phyloP scores from a whole-genome alignment of 495 filamentous ascomycete species.

The Astrothelium macrocarpum region DNA sequence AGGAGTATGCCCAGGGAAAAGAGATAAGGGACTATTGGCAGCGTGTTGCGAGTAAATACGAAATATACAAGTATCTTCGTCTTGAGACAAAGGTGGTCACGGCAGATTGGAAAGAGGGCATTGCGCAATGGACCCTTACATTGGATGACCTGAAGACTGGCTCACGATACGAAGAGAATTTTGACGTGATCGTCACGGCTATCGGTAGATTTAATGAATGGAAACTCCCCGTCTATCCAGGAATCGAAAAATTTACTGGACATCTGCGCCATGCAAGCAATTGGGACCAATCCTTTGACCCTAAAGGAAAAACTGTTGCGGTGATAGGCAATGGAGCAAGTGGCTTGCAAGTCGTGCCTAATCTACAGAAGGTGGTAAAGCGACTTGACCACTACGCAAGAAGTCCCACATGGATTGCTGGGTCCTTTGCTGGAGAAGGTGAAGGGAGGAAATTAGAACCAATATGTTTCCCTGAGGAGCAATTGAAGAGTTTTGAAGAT shows the following conservation, averaged over 20 bases:
- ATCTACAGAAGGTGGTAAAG: constrained; percentile 46
- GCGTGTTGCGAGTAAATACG: constrained; percentile 47
- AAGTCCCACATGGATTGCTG: constrained; percentile 60
- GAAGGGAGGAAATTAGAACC: constrained; percentile 30
- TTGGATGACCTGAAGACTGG: constrained; percentile 32
- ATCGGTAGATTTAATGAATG: constrained; percentile 47
- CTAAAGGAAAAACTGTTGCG: constrained; percentile 47
- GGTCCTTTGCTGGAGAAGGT: constrained; percentile 37
- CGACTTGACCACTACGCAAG: constrained; percentile 57
- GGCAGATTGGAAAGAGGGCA: constrained; percentile 43
- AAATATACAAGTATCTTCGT: constrained; percentile 48
- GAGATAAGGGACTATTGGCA: constrained; percentile 63
- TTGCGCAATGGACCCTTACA: constrained; percentile 43
- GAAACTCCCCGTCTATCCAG: constrained; percentile 44
- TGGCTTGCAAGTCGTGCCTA: constrained; percentile 47
- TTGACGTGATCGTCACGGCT: constrained; percentile 54
- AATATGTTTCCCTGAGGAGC: constrained; percentile 42
- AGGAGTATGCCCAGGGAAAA: constrained; percentile 51
- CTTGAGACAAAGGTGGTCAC: constrained; percentile 42
- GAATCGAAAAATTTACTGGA: constrained; percentile 41
- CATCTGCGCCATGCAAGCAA: constrained; percentile 44
- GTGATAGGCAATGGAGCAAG: constrained; percentile 53
- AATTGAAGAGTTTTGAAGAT: constrained; percentile 40
- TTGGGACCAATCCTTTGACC: constrained; percentile 43
- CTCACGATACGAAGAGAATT: constrained; percentile 41